Percentiles rank a stretch among this genome's conserved stretches.
These are phyloP conservation scores for Lasiodiplodia theobromae DNA, from an alignment of 2,329 filamentous ascomycete species.

Conservation along the genomic window DNA sequence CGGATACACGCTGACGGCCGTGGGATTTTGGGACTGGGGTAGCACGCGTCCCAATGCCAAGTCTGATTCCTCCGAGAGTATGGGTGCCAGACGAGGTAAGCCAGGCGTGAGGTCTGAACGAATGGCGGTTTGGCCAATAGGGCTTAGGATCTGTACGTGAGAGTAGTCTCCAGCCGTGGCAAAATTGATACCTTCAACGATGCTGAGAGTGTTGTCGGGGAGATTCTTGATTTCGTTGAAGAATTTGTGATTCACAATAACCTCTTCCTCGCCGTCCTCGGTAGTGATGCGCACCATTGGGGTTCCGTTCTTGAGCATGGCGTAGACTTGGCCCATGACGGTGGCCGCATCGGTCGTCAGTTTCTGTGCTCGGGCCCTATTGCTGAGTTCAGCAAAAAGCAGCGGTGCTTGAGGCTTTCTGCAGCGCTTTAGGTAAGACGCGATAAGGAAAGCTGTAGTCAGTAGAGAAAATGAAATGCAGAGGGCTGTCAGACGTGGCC, in stretches of 20 bases:
- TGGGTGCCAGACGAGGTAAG: constrained; percentile 40
- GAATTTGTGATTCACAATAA: constrained; percentile 40
- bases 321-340: constrained; percentile 1
- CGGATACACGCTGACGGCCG: background rate
- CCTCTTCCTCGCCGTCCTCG: constrained; percentile 29
- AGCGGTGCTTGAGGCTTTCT: constrained; percentile 3
- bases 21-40: constrained; percentile 33
- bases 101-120: constrained; percentile 44
- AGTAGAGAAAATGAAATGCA: no score
- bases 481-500: no score
- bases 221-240: constrained; percentile 43
- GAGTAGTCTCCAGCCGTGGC: constrained; percentile 33
- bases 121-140: constrained; percentile 34
- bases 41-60: constrained; percentile 37
- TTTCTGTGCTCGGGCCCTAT: background rate
- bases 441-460: no score
- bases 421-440: no score
- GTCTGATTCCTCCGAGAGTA: constrained; percentile 41
- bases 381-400: constrained; percentile 1
- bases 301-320: background rate
- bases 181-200: constrained; percentile 37
- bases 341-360: background rate
- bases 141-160: background rate
- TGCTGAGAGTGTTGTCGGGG: constrained; percentile 43
- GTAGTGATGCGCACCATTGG: constrained; percentile 11